phyloP scores from a whole-genome alignment of 352 stramenopile genomes.

The Blastocystis sp. region DNA sequence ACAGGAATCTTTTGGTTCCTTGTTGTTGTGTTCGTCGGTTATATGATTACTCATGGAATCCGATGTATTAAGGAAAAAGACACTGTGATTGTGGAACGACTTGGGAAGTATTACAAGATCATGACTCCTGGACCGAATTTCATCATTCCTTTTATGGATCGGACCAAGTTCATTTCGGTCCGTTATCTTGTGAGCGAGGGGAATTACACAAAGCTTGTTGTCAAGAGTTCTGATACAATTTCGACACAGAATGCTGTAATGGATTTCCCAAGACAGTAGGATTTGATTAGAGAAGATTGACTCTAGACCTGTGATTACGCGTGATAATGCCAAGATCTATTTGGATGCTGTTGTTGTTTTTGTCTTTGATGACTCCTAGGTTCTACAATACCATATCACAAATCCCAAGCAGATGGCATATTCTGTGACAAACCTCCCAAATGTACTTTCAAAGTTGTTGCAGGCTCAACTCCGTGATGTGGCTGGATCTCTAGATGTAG shows the following conservation, averaged over 20 bases:
- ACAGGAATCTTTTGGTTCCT: slow-evolving; percentile 34
- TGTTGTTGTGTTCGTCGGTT: slow-evolving; percentile 49
- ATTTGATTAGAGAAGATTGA: not conserved
- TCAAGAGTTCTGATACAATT: slow-evolving; percentile 63
- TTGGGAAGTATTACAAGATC: slow-evolving; percentile 63
- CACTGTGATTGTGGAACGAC: slow-evolving; percentile 65
- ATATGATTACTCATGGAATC: slow-evolving; percentile 56
- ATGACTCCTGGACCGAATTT: slow-evolving; percentile 65
- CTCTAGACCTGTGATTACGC: slow-evolving; percentile 65
- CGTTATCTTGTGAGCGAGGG: slow-evolving; percentile 5
- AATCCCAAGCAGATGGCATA: slow-evolving; percentile 67
- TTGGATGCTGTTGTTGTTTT: slow-evolving; percentile 64
- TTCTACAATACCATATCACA: slow-evolving; percentile 65
- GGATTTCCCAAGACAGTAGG: slow-evolving; percentile 65
- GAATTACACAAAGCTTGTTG: slow-evolving; percentile 62
- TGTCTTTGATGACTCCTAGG: slow-evolving; percentile 18
- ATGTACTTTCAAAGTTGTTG: slow-evolving; percentile 65
- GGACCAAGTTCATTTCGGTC: slow-evolving; percentile 34
- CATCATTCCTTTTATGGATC: slow-evolving; percentile 65
- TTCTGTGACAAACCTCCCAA: slow-evolving; percentile 66
- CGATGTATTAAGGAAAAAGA: slow-evolving; percentile 66
- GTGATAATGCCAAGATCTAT: slow-evolving; percentile 67
- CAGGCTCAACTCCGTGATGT: slow-evolving; percentile 67
- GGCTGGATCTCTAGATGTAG: slow-evolving; percentile 66
- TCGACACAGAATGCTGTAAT: slow-evolving; percentile 67